Conservation (phyloP, 2,329 filamentous ascomycete genomes). For the Scedosporium apiospermum region DNA sequence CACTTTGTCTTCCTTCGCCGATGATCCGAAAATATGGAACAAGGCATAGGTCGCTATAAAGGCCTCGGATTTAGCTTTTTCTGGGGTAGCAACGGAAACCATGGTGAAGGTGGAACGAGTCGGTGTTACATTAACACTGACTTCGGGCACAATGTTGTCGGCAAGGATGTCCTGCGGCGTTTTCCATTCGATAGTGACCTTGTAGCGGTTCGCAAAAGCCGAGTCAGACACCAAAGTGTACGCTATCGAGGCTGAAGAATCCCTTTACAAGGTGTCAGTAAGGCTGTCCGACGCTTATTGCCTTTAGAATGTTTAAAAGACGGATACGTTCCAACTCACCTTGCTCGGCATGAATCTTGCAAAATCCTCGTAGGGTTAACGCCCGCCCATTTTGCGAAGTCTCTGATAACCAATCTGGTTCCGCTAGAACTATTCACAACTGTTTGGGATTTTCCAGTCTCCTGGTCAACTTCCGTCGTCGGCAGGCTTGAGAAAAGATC, state of each 20-base stretch:
- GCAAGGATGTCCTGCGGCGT: slow-evolving; percentile 52
- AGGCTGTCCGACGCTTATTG: slow-evolving; percentile 4
- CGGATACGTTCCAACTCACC: slow-evolving; percentile 32
- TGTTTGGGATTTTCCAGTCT: slow-evolving; percentile 47
- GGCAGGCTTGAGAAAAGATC: slow-evolving; percentile 53
- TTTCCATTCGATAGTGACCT: slow-evolving; percentile 68
- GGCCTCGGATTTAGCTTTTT: slow-evolving; percentile 72
- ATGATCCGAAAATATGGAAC: slow-evolving; percentile 71
- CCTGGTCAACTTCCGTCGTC: slow-evolving; percentile 45
- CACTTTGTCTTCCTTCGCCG: slow-evolving; percentile 76
- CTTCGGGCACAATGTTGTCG: slow-evolving; percentile 31
- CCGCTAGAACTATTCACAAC: slow-evolving; percentile 44
- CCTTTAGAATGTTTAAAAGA: slow-evolving; percentile 7
- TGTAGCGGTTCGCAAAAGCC: slow-evolving; percentile 66
- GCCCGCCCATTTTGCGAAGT: slow-evolving; percentile 79
- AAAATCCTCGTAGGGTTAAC: slow-evolving; percentile 66
- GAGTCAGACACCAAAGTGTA: slow-evolving; percentile 65
- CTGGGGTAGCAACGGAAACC: slow-evolving; percentile 62
- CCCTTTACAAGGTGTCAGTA: slow-evolving; percentile 34
- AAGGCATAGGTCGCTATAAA: slow-evolving; percentile 75
- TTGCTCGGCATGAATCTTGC: slow-evolving; percentile 80
- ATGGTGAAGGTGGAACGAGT: slow-evolving; percentile 61
- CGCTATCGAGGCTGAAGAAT: slow-evolving; percentile 56
- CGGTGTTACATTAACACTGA: slow-evolving; percentile 16
- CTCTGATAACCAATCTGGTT: slow-evolving; percentile 53